phyloP scores from a whole-genome alignment of 176 grass and related monocot species.

The Pharus latifolius region DNA sequence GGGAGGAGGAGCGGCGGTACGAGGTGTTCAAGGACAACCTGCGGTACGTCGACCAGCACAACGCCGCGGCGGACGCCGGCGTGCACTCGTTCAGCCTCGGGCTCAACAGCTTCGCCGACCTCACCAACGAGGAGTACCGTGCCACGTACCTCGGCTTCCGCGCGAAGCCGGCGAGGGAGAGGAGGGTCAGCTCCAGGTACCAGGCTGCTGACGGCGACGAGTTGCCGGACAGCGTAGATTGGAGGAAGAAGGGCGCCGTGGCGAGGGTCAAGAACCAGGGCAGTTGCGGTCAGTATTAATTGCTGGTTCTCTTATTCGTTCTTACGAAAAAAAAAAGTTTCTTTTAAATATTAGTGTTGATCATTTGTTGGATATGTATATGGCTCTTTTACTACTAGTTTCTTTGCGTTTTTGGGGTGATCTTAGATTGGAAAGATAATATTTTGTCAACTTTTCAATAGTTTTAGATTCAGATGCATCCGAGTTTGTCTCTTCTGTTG shows the following conservation, averaged over 20 bases:
- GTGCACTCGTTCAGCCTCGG: conserved; percentile 74
- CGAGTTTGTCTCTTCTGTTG: neutral
- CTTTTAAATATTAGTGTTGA: neutral
- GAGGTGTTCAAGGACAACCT: conserved; percentile 72
- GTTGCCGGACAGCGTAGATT: conserved; percentile 59
- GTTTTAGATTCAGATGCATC: neutral
- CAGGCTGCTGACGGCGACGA: conserved; percentile 33
- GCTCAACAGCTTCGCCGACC: conserved; percentile 78
- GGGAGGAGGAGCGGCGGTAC: conserved; percentile 47
- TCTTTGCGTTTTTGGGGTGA: neutral
- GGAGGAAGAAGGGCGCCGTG: conserved; percentile 65
- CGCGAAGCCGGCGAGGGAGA: conserved; percentile 21
- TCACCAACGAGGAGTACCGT: conserved; percentile 92
- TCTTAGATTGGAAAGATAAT: neutral
- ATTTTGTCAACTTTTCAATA: neutral
- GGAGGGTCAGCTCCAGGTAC: conserved; percentile 38
- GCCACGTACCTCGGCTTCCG: conserved; percentile 47
- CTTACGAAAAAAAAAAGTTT: neutral
- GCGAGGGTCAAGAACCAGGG: conserved; percentile 69
- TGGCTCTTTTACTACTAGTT: neutral
- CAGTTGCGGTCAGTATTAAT: conserved; percentile 51
- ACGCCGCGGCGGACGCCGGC: conserved; percentile 64
- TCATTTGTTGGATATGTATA: neutral
- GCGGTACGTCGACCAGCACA: conserved; percentile 60
- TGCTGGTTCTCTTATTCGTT: neutral